Evolutionary conservation across 2,329 filamentous ascomycete species (phyloP).

Genomic region (Penicillium digitatum): DNA sequence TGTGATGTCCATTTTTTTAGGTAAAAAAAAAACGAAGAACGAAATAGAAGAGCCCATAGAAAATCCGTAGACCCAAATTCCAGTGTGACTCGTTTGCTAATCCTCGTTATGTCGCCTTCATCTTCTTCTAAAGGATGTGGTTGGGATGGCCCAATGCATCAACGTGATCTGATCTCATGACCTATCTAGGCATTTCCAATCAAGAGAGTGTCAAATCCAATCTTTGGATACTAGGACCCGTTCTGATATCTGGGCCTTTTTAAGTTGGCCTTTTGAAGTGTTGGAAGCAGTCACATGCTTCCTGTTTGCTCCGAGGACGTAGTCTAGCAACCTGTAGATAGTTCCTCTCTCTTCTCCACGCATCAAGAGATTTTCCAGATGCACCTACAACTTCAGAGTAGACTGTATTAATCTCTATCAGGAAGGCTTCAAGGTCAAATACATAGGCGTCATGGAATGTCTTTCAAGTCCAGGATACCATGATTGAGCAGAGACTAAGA

Average conservation of each 20-base stretch:
- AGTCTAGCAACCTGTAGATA: too few species aligned
- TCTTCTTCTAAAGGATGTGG: background rate
- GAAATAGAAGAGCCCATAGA: background rate
- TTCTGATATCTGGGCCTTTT: too few species aligned
- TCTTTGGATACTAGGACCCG: too few species aligned
- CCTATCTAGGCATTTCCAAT: too few species aligned
- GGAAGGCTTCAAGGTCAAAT: background rate
- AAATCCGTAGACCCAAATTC: too few species aligned
- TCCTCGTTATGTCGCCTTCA: background rate
- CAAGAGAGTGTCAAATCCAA: too few species aligned
- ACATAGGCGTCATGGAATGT: background rate
- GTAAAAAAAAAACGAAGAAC: background rate
- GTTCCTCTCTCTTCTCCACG: too few species aligned
- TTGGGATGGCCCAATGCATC: background rate
- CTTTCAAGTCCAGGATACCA: background rate
- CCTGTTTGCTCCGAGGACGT: too few species aligned
- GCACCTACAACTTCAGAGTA: too few species aligned
- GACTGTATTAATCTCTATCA: too few species aligned
- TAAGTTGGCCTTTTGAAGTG: background rate
- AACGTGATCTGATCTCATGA: background rate
- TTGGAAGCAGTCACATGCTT: too few species aligned
- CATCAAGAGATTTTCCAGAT: too few species aligned
- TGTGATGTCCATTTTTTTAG: background rate
- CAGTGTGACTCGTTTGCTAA: background rate
- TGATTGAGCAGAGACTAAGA: background rate